These are phyloP conservation scores for Coemansia sp. DNA, from an alignment of 192 early-diverging fungal species.

Conservation along the genomic window DNA sequence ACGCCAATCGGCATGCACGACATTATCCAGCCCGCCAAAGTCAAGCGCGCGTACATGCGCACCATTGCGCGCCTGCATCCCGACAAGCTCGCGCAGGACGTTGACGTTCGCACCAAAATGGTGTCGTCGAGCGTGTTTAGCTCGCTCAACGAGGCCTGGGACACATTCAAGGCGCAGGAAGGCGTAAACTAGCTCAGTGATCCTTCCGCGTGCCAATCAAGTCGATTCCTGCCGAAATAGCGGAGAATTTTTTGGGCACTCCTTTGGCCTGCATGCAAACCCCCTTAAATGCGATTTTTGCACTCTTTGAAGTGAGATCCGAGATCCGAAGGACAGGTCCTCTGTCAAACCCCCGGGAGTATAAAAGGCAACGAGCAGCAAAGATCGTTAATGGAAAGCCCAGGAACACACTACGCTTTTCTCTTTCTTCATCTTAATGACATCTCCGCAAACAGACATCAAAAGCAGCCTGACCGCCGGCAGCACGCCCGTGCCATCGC, in stretches of 20 bases:
- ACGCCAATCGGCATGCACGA: constrained; percentile 76
- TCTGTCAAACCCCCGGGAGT: neutral
- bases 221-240: constrained; percentile 6
- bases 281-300: too few species aligned
- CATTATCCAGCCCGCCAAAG: constrained; percentile 76
- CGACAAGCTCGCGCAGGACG: constrained; percentile 80
- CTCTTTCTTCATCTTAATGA: neutral
- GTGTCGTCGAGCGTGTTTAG: constrained; percentile 86
- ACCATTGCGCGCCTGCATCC: constrained; percentile 92
- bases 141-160: constrained; percentile 92
- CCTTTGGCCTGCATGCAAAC: neutral
- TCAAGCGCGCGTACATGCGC: constrained; percentile 90
- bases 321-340: neutral
- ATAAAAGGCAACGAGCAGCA: neutral
- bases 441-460: neutral
- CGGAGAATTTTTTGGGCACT: constrained; percentile 30
- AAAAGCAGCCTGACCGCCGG: neutral
- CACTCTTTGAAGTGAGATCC: too few species aligned
- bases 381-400: too few species aligned
- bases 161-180: constrained; percentile 83
- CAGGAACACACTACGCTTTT: too few species aligned
- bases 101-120: constrained; percentile 72
- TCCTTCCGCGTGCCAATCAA: neutral
- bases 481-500: neutral
- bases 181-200: constrained; percentile 31